These are phyloP conservation scores for Phaeosphaeria sp. DNA, from an alignment of 2,329 filamentous ascomycete species.

Conservation along the genomic window DNA sequence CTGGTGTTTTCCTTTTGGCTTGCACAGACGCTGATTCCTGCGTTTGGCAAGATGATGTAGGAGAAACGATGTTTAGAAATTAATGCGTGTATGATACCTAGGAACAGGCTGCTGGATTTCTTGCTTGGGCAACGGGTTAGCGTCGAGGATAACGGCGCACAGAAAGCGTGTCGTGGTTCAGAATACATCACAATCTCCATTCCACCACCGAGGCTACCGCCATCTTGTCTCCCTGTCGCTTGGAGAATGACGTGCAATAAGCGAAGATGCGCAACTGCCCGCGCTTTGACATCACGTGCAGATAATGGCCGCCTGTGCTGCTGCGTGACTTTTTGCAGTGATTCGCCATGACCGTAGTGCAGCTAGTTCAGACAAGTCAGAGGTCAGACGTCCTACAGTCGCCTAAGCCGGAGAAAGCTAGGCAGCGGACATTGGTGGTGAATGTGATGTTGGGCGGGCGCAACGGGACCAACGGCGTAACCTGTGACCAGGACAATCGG, in stretches of 20 bases:
- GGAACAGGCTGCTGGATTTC: slow-evolving; percentile 22
- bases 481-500: slow-evolving; percentile 27
- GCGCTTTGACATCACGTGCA: slow-evolving; percentile 5
- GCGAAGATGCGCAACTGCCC: not conserved
- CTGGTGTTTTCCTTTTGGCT: slow-evolving; percentile 99
- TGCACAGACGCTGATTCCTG: slow-evolving; percentile 95
- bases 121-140: slow-evolving; percentile 21
- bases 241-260: not conserved
- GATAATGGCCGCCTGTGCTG: not conserved
- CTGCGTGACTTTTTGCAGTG: not conserved
- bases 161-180: slow-evolving; percentile 12
- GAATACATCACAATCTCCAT: slow-evolving; percentile 36
- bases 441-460: slow-evolving; percentile 28
- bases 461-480: slow-evolving; percentile 22
- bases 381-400: slow-evolving; percentile 17
- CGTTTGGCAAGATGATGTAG: slow-evolving; percentile 75
- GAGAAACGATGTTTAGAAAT: slow-evolving; percentile 15
- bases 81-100: slow-evolving; percentile 38
- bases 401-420: slow-evolving; percentile 12
- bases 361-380: slow-evolving; percentile 7
- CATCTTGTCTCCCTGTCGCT: not conserved
- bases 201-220: slow-evolving; percentile 6
- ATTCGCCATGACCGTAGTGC: not conserved
- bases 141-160: slow-evolving; percentile 23
- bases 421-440: slow-evolving; percentile 21